Percentiles rank a stretch among this genome's conserved stretches.
Conservation (phyloP, 1,284 basidiomycete genomes). For the Leccinum glutinopallens region DNA sequence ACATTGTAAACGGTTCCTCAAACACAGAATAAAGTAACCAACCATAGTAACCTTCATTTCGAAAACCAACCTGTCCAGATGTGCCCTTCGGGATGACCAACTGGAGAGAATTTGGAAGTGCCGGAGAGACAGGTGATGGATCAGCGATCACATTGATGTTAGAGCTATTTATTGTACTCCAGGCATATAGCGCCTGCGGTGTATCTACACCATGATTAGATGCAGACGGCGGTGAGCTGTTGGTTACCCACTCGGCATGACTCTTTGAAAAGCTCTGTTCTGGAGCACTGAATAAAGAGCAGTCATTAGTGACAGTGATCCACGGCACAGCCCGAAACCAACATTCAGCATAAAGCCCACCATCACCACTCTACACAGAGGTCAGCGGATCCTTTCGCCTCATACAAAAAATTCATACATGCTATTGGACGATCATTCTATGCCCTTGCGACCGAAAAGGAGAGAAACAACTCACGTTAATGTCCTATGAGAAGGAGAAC, state of each 20-base stretch:
- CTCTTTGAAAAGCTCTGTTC: slow-evolving; percentile 60
- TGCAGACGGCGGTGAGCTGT: background rate
- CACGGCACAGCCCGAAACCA: slow-evolving; percentile 15
- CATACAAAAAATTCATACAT: slow-evolving; percentile 37
- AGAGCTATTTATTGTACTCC: slow-evolving; percentile 54
- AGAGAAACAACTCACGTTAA: slow-evolving; percentile 45
- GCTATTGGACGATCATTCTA: slow-evolving; percentile 33
- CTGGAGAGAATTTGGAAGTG: slow-evolving; percentile 65
- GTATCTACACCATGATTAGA: slow-evolving; percentile 42
- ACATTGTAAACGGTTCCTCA: background rate
- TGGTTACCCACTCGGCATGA: slow-evolving; percentile 45
- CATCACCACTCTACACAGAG: slow-evolving; percentile 53
- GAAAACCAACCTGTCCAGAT: slow-evolving; percentile 55
- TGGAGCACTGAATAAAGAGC: slow-evolving; percentile 46
- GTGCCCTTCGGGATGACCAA: slow-evolving; percentile 31
- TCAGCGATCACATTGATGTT: slow-evolving; percentile 55
- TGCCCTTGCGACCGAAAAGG: background rate
- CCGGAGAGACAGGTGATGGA: slow-evolving; percentile 52
- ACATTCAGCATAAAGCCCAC: slow-evolving; percentile 61
- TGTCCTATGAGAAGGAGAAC: slow-evolving; percentile 40
- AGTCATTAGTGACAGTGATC: slow-evolving; percentile 2
- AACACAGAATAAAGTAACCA: slow-evolving; percentile 11
- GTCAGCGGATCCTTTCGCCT: slow-evolving; percentile 10
- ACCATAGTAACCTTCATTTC: slow-evolving; percentile 65
- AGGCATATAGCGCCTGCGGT: slow-evolving; percentile 50